Base-by-base conservation (phyloP, 2,329 filamentous ascomycete species). In the Sordariomycetes sp. region DNA sequence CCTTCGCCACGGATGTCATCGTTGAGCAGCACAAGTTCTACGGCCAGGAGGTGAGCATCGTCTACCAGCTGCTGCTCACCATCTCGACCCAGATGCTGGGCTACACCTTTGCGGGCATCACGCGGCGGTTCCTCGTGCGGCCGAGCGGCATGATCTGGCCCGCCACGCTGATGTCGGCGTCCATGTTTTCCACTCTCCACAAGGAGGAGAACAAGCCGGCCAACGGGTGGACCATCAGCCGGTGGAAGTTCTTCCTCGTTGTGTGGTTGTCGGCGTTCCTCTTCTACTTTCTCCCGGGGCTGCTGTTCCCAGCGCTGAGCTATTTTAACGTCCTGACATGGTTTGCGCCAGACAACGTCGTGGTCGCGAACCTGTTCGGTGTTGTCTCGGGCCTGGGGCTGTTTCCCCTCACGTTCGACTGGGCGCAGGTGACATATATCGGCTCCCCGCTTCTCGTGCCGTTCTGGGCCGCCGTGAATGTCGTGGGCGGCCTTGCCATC, bases 81-180 rank as follows among this genome's bases (percentile, higher is more conserved):
- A 78, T 96, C 18, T 94, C 90, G 2, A 94, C 90, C 0, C 90
- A 96, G 68, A 89, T 94, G 32, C 75, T 95, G 37, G 90, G 90
- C 16, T 95, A 95, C 69, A 86, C 90, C 3, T 90, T 96, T 68
- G 90, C 90, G 55, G 90, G 90, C 1, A 76, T 96, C 51, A 89
- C 89, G 1, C 79, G 90, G 59, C 83, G 88, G 55, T 94, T 91
- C 68, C 78, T 96, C 4, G 90, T 96, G 32, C 83, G 89, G 28
- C 90, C 90, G 0, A 89, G 88, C 61, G 89, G 89, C 60, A 95
- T 96, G 88, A 90, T 96, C 54, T 96, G 90, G 90, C 90, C 90
- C 1, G 87, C 88, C 24, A 95, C 90, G 0, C 76, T 96, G 55
- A 91, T 93, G 79, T 93, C 90, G 22, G 90, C 89, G 0, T 87